These are phyloP conservation scores for Thamnidium elegans DNA, from an alignment of 192 early-diverging fungal species.

Conservation along the genomic window DNA sequence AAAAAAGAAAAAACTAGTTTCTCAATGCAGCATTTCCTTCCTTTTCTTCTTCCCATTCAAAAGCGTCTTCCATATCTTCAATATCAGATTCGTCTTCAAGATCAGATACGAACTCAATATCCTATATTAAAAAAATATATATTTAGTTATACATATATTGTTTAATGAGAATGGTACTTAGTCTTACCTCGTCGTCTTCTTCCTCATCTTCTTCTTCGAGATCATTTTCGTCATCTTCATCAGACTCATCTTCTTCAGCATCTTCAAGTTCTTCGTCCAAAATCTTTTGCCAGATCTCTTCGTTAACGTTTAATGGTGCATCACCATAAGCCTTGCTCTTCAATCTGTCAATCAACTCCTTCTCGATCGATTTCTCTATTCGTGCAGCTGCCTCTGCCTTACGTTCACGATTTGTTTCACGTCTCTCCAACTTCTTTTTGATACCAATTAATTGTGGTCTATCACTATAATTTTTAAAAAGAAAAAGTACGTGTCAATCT, in stretches of 20 bases:
- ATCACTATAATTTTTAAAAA: constrained; percentile 22
- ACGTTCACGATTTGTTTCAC: constrained; percentile 80
- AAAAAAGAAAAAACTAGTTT: neutral
- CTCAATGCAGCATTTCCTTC: constrained; percentile 46
- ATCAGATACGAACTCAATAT: constrained; percentile 59
- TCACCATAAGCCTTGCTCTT: constrained; percentile 95
- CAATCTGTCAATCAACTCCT: constrained; percentile 90
- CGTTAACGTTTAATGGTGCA: constrained; percentile 91
- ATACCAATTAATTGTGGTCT: constrained; percentile 79
- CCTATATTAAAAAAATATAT: constrained; percentile 39
- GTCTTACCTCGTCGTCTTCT: constrained; percentile 49
- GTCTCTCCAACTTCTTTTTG: constrained; percentile 91
- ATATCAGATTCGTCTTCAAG: constrained; percentile 59
- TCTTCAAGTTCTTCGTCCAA: constrained; percentile 74
- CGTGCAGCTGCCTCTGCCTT: constrained; percentile 91
- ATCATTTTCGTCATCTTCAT: constrained; percentile 70
- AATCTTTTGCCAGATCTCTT: constrained; percentile 85
- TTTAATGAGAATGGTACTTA: constrained; percentile 49
- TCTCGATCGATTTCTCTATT: constrained; percentile 90
- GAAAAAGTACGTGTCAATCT: neutral
- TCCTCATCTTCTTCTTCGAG: constrained; percentile 49
- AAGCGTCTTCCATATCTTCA: constrained; percentile 37
- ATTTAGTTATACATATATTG: too few species aligned
- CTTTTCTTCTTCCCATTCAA: constrained; percentile 40
- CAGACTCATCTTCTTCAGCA: constrained; percentile 67